phyloP scores from a whole-genome alignment of 2,329 filamentous ascomycete species.

The Trichoderma citrinoviride region DNA sequence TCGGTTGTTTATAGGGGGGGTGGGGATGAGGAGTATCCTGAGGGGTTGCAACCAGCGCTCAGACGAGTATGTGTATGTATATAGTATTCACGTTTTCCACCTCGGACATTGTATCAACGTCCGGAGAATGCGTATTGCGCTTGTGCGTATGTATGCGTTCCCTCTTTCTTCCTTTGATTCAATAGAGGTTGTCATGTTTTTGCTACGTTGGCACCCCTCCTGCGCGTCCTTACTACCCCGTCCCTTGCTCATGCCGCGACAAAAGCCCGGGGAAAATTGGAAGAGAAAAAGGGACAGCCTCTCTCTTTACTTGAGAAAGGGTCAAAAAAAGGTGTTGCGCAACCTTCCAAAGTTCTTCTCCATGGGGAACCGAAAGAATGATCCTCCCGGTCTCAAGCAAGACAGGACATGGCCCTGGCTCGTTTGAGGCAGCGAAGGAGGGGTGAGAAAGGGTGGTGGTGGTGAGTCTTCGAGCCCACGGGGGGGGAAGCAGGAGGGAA shows the following conservation, averaged over 20 bases:
- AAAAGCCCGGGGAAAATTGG: not conserved
- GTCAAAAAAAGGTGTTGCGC: not conserved
- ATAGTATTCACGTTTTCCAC: too few relatives aligned
- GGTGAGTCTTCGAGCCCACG: not conserved
- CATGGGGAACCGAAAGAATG: not conserved
- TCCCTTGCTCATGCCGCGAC: constrained; percentile 15
- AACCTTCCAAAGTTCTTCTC: not conserved
- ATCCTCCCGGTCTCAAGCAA: constrained; percentile 16
- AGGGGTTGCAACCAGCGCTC: too few relatives aligned
- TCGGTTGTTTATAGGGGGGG: not conserved
- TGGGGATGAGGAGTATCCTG: not conserved
- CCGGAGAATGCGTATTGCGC: too few relatives aligned
- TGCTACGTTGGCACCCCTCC: not conserved
- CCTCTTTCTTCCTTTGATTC: not conserved
- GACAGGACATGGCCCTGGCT: not conserved
- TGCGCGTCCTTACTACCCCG: constrained; percentile 10
- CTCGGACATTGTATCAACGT: too few relatives aligned
- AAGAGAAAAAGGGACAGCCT: not conserved
- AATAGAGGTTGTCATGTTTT: too few relatives aligned
- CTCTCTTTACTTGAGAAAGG: not conserved
- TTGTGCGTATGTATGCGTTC: too few relatives aligned
- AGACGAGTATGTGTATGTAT: too few relatives aligned
- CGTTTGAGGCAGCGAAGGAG: not conserved
- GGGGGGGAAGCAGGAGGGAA: not conserved
- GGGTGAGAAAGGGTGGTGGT: not conserved